Conservation (phyloP, 1,284 basidiomycete species). For the Cystobasidium pallidum region DNA sequence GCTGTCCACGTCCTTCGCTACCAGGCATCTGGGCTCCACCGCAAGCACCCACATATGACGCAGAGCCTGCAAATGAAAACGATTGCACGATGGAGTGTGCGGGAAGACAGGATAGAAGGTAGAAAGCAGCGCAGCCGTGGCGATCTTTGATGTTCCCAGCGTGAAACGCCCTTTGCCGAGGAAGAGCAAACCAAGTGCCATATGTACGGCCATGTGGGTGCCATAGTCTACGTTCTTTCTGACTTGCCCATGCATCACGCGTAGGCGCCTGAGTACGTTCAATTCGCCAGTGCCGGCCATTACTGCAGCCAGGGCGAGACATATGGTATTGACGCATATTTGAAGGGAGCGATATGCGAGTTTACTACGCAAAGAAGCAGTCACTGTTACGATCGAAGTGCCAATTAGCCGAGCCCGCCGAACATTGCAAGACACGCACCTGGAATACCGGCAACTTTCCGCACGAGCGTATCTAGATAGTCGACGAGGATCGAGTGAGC, state of each 20-base stretch:
- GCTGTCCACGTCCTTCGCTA: conserved; percentile 87
- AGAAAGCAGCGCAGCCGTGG: conserved; percentile 83
- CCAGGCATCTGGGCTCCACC: conserved; percentile 86
- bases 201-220: conserved; percentile 85
- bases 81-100: conserved; percentile 78
- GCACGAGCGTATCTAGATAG: conserved; percentile 72
- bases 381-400: conserved; percentile 7
- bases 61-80: conserved; percentile 86
- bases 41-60: conserved; percentile 96
- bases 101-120: conserved; percentile 91
- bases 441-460: conserved; percentile 59
- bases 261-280: conserved; percentile 81
- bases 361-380: conserved; percentile 38
- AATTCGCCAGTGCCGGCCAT: conserved; percentile 97
- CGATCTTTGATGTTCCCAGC: conserved; percentile 85
- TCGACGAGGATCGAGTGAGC: conserved; percentile 80
- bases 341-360: conserved; percentile 72
- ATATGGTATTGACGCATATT: conserved; percentile 83
- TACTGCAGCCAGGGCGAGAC: conserved; percentile 81
- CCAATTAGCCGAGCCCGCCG: background rate
- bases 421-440: conserved; percentile 47
- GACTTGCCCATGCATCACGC: conserved; percentile 89
- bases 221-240: conserved; percentile 79
- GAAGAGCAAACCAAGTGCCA: conserved; percentile 90
- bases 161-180: conserved; percentile 91